Base-by-base conservation (phyloP, 1,284 basidiomycete species). In the Boletellus sp. region DNA sequence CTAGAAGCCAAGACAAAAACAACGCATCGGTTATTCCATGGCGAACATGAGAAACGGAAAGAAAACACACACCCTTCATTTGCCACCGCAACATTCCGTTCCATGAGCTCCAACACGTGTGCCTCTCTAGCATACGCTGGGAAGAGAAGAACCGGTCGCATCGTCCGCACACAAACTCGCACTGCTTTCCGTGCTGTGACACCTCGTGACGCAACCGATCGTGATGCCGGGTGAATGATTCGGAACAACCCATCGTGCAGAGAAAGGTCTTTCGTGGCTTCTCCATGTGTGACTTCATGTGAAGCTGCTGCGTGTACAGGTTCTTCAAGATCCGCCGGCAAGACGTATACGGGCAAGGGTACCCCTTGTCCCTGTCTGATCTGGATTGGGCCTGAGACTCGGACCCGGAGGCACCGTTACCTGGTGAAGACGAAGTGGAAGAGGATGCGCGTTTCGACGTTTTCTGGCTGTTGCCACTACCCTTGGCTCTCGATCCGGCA, bases 141-240 rank as follows among this genome's bases (percentile, higher is more conserved):
- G 47, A 50, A 11, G 39, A 51, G 4, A 51, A 51, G 35, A 51
- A 51, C 10, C 47, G 13, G 16, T 51, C 47, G 19, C 47, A 51
- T 15, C 22, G 40, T 10, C 21, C 41, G 40, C 50, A 51, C 16
- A 40, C 28, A 7, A 51, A 51, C 26, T 51, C 50, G 21, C 50
- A 51, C 24, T 42, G 32, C n/a, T 51, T 51, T 2, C 50, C 50
- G 21, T 51, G 46, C 13, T 50, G 50, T 7, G 47, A 28, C 4
- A 51, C 47, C 12, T 50, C 49, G 45, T 50, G 49, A 13, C 49
- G 49, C 21, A 50, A 16, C 13, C 49, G 49, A 18, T 50, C 49
- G 21, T 50, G 49, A 33, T 50, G 49, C 12, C 50, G 47, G 8
- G 50, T 51, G 26, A 51, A 51, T 8, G 40, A 50, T 21, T 50